These are phyloP conservation scores for Cubamyces sp. DNA, from an alignment of 768 basidiomycete species.

Conservation along the genomic window DNA sequence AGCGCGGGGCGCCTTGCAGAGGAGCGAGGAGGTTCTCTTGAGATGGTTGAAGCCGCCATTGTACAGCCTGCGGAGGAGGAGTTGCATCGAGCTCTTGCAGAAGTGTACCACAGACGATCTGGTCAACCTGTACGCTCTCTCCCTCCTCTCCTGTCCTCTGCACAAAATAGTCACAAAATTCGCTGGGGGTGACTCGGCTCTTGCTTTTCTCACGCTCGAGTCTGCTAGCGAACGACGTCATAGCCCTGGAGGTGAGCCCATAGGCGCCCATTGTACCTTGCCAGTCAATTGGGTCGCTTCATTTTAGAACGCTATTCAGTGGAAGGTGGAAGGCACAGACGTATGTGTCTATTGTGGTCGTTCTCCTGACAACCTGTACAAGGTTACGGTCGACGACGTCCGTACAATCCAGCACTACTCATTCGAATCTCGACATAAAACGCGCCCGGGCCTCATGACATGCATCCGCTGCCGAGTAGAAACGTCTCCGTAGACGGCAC, in stretches of 20 bases:
- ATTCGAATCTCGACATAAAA: too few species aligned
- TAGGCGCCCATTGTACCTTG: background rate
- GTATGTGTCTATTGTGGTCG: too few species aligned
- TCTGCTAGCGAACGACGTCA: conserved; percentile 3
- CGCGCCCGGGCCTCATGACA: too few species aligned
- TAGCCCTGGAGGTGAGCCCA: background rate
- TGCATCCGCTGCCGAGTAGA: too few species aligned
- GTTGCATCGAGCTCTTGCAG: conserved; percentile 25
- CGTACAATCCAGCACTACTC: too few species aligned
- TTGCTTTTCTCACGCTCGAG: conserved; percentile 10
- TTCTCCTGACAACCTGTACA: too few species aligned
- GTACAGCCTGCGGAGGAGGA: conserved; percentile 34
- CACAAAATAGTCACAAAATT: conserved; percentile 3
- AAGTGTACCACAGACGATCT: background rate
- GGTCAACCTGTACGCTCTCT: conserved; percentile 6
- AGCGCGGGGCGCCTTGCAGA: conserved; percentile 29
- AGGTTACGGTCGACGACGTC: too few species aligned
- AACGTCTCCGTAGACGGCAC: too few species aligned
- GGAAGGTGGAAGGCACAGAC: too few species aligned
- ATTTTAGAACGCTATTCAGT: too few species aligned
- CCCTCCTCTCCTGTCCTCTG: background rate
- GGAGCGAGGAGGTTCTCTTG: conserved; percentile 32
- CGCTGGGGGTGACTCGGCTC: conserved; percentile 14
- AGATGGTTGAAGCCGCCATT: conserved; percentile 39
- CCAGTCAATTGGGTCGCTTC: too few species aligned